Percentiles rank a stretch among this genome's conserved stretches.
These are phyloP conservation scores for Kurtzmaniella quercitrusa DNA, from an alignment of 1,139 yeast species.

Conservation along the genomic window DNA sequence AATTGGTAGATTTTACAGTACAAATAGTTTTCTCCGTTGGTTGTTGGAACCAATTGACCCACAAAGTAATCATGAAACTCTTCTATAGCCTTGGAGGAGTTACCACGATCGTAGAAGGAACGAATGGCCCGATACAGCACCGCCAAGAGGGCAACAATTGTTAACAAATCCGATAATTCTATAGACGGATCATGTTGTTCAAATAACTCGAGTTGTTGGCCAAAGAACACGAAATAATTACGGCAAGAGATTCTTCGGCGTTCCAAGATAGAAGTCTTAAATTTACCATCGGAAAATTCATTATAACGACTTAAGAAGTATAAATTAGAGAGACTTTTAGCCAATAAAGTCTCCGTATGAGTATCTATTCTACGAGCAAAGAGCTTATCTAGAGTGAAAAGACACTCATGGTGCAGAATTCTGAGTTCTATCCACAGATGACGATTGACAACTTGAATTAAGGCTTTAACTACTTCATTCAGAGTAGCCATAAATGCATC, in stretches of 20 bases:
- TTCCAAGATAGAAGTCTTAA: neutral
- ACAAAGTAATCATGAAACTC: neutral
- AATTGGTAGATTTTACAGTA: slow-evolving; percentile 1
- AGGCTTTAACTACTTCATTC: slow-evolving; percentile 3
- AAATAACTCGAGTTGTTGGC: neutral
- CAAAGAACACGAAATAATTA: neutral
- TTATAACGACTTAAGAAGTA: neutral
- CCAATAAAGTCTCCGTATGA: neutral
- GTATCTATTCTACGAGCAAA: neutral
- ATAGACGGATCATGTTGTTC: neutral
- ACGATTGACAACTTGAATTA: neutral
- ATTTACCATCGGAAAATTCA: neutral
- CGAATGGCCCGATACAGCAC: neutral
- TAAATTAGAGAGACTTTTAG: neutral
- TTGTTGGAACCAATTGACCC: neutral
- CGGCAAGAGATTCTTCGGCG: neutral
- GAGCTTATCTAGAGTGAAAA: neutral
- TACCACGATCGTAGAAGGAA: neutral
- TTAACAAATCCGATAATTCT: neutral
- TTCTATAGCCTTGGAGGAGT: neutral
- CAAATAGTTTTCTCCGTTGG: neutral
- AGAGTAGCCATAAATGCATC: neutral
- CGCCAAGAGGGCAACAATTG: neutral
- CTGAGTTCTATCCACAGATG: neutral
- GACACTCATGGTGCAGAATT: neutral